Evolutionary conservation across 352 stramenopile species (phyloP).

Genomic region (Paralagenidium karlingii): DNA sequence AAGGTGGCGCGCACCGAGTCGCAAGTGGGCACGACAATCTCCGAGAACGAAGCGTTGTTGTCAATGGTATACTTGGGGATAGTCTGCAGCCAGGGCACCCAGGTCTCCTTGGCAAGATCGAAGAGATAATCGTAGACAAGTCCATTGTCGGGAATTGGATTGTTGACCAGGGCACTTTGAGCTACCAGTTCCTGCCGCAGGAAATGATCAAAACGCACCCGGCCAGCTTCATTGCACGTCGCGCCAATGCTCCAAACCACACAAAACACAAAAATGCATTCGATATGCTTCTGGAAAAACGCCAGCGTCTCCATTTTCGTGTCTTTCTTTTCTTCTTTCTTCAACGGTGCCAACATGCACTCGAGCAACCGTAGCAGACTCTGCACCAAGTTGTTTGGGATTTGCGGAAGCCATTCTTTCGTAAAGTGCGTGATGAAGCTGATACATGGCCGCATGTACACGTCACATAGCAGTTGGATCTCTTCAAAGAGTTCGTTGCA

Average conservation of each 20-base stretch:
- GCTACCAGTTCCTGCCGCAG: conserved; percentile 81
- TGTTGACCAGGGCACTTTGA: conserved; percentile 32
- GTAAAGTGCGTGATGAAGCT: conserved; percentile 80
- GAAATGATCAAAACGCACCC: conserved; percentile 78
- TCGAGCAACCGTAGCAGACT: conserved; percentile 87
- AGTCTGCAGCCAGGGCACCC: conserved; percentile 88
- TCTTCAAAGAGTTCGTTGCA: not conserved
- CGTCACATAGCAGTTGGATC: conserved; percentile 78
- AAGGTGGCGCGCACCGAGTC: conserved; percentile 90
- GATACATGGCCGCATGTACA: conserved; percentile 70
- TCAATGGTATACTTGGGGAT: conserved; percentile 71
- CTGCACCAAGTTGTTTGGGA: conserved; percentile 84
- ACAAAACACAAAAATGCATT: conserved; percentile 88
- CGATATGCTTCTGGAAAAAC: conserved; percentile 64
- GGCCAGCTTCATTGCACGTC: conserved; percentile 79
- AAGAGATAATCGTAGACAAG: conserved; percentile 90
- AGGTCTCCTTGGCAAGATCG: conserved; percentile 57
- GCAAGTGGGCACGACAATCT: conserved; percentile 89
- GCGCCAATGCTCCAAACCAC: conserved; percentile 87
- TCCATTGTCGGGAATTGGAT: conserved; percentile 33
- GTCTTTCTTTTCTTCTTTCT: conserved; percentile 80
- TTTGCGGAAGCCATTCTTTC: conserved; percentile 86
- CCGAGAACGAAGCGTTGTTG: conserved; percentile 67
- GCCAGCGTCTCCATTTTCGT: conserved; percentile 47
- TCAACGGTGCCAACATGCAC: conserved; percentile 80